phyloP scores from a whole-genome alignment of 2,329 filamentous ascomycete genomes.

The Orbilia oligospora region DNA sequence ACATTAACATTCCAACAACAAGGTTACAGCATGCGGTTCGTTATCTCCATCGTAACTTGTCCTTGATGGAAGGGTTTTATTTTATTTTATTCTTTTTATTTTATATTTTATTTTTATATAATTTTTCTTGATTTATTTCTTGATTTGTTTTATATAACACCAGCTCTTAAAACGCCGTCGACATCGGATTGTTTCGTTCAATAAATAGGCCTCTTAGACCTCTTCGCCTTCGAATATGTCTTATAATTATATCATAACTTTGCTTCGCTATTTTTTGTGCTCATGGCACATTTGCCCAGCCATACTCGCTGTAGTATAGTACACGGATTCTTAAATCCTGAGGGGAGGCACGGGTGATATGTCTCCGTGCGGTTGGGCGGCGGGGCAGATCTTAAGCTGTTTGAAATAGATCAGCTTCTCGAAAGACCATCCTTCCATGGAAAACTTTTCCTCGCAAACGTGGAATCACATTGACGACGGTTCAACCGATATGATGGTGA shows the following conservation, averaged over 20 bases:
- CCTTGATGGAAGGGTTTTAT: constrained; percentile 18
- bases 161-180: constrained; percentile 28
- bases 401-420: constrained; percentile 50
- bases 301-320: too few species aligned
- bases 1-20: constrained; percentile 58
- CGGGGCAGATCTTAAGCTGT: constrained; percentile 53
- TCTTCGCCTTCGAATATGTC: constrained; percentile 14
- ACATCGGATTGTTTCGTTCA: constrained; percentile 16
- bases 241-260: constrained; percentile 17
- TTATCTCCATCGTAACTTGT: constrained; percentile 38
- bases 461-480: constrained; percentile 1
- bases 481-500: constrained; percentile 5
- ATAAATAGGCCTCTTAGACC: constrained; percentile 23
- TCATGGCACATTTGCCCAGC: constrained; percentile 26
- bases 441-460: constrained; percentile 12
- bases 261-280: constrained; percentile 30
- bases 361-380: constrained; percentile 53
- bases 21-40: constrained; percentile 23
- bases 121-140: too few species aligned
- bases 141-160: not conserved
- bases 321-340: constrained; percentile 19
- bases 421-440: constrained; percentile 42
- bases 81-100: too few species aligned
- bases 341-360: constrained; percentile 42
- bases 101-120: too few species aligned